Conservation (phyloP, 1,284 basidiomycete genomes). For the Papiliotrema nemorosa region DNA sequence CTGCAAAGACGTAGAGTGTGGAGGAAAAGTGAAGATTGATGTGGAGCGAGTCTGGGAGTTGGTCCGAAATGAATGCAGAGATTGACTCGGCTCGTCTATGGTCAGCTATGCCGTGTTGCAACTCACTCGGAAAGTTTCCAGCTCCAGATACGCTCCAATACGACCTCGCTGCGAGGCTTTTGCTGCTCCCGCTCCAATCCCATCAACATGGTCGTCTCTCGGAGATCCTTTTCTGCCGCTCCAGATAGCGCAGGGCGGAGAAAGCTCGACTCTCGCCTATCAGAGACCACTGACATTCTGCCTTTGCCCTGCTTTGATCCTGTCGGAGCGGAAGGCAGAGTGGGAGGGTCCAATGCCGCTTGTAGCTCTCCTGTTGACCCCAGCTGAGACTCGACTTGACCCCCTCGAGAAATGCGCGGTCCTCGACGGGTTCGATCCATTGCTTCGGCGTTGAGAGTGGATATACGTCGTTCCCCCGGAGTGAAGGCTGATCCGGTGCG, state of each 20-base stretch:
- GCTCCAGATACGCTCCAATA: constrained; percentile 34
- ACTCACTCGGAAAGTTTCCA: constrained; percentile 37
- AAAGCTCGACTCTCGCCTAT: neutral
- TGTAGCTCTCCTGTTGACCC: constrained; percentile 21
- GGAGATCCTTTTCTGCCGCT: constrained; percentile 52
- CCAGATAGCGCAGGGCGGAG: constrained; percentile 53
- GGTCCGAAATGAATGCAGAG: too few species aligned
- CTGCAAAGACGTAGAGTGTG: constrained; percentile 54
- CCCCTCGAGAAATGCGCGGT: constrained; percentile 30
- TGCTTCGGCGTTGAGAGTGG: constrained; percentile 22
- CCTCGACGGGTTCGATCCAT: constrained; percentile 31
- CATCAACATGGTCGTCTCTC: constrained; percentile 49
- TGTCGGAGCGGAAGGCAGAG: constrained; percentile 59
- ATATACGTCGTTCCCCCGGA: constrained; percentile 17
- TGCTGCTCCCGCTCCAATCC: constrained; percentile 38
- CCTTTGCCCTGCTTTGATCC: constrained; percentile 39
- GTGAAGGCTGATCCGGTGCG: constrained; percentile 26
- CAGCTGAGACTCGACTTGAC: constrained; percentile 3
- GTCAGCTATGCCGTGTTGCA: constrained; percentile 11
- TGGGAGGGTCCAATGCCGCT: constrained; percentile 26
- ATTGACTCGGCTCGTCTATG: too few species aligned
- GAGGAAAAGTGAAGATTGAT: constrained; percentile 55
- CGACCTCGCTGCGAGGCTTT: constrained; percentile 34
- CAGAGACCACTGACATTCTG: constrained; percentile 14
- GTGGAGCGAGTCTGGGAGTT: too few species aligned